Evolutionary conservation across 1,284 basidiomycete species (phyloP).

Genomic region (Cryptococcus sp.): DNA sequence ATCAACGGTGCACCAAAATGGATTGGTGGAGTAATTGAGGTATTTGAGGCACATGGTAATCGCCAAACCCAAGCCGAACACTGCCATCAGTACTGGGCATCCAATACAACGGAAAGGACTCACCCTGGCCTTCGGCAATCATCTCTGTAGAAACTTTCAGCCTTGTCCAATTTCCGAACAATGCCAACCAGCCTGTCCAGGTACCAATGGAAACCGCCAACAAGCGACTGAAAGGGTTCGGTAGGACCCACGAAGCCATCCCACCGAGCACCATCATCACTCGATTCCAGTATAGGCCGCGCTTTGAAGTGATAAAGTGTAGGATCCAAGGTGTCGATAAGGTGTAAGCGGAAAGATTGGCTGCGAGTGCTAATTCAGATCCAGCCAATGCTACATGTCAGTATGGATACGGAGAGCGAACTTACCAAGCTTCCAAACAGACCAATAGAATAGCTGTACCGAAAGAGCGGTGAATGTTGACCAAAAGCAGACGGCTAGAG

Average conservation of each 20-base stretch:
- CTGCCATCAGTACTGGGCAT: constrained; percentile 46
- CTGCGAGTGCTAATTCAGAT: constrained; percentile 65
- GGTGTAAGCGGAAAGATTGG: constrained; percentile 61
- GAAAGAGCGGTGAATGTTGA: constrained; percentile 77
- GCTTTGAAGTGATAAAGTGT: constrained; percentile 52
- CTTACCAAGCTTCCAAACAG: constrained; percentile 76
- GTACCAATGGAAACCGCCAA: constrained; percentile 59
- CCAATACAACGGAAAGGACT: constrained; percentile 28
- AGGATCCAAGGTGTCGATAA: constrained; percentile 54
- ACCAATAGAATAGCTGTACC: constrained; percentile 85
- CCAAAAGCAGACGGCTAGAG: constrained; percentile 77
- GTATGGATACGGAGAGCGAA: constrained; percentile 1
- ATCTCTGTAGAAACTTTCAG: constrained; percentile 50
- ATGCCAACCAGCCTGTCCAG: constrained; percentile 53
- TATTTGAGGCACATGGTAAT: constrained; percentile 70
- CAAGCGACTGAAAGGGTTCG: constrained; percentile 58
- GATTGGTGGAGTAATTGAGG: constrained; percentile 74
- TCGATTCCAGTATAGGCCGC: constrained; percentile 55
- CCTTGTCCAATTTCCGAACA: constrained; percentile 58
- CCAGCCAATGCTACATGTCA: constrained; percentile 52
- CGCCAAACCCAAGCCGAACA: constrained; percentile 63
- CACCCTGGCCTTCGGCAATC: constrained; percentile 55
- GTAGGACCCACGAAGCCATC: constrained; percentile 58
- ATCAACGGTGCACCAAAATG: constrained; percentile 78
- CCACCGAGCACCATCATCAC: constrained; percentile 56